Evolutionary conservation across 345 rosid genomes (phyloP).

Genomic region (Crucihimalaya himalaica): DNA sequence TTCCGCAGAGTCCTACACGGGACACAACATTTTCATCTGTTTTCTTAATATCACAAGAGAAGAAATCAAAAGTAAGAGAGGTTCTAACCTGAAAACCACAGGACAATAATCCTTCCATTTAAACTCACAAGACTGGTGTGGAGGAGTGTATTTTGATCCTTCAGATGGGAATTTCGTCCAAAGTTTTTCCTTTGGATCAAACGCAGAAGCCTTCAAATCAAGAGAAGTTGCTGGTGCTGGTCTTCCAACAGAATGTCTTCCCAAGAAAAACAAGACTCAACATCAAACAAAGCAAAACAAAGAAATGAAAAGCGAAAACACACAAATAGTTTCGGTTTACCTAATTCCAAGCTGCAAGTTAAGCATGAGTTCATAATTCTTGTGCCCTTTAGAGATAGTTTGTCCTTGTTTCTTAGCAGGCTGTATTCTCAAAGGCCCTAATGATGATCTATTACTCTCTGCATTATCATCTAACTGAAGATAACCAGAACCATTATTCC

Average conservation of each 20-base stretch:
- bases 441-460: slow-evolving; percentile 34
- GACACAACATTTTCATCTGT: neutral
- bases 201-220: slow-evolving; percentile 85
- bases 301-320: neutral
- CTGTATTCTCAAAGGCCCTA: slow-evolving; percentile 47
- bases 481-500: slow-evolving; percentile 50
- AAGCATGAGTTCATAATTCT: slow-evolving; percentile 97
- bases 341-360: slow-evolving; percentile 97
- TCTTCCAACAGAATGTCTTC: slow-evolving; percentile 88
- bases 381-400: slow-evolving; percentile 89
- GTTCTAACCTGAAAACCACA: slow-evolving; percentile 81
- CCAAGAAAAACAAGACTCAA: slow-evolving; percentile 7
- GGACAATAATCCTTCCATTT: slow-evolving; percentile 99
- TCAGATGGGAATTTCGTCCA: slow-evolving; percentile 97
- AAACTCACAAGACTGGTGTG: slow-evolving; percentile 88
- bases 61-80: neutral
- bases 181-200: slow-evolving; percentile 91
- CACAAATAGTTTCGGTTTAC: slow-evolving; percentile 35
- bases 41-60: neutral
- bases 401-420: slow-evolving; percentile 81
- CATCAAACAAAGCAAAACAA: slow-evolving; percentile 8
- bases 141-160: slow-evolving; percentile 95
- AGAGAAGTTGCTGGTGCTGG: slow-evolving; percentile 88
- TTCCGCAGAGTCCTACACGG: slow-evolving; percentile 79
- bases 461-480: slow-evolving; percentile 50